Evolutionary conservation across 352 stramenopile genomes (phyloP).

Genomic region (Phytophthora sp.): DNA sequence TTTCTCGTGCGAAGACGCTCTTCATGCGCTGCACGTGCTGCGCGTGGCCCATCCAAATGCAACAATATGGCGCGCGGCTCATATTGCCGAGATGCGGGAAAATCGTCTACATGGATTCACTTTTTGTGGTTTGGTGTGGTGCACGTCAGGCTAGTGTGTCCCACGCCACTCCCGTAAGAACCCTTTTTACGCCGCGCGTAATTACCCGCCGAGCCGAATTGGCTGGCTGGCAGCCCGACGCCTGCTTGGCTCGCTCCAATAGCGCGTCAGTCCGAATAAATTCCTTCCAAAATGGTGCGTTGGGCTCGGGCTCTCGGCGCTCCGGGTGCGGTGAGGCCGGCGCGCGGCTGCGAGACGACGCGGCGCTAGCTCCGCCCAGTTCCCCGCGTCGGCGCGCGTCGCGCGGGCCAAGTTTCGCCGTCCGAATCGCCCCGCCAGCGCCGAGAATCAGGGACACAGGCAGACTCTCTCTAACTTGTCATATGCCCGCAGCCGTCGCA

Average conservation of each 20-base stretch:
- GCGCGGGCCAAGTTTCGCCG: background rate
- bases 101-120: constrained; percentile 5
- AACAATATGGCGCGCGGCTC: no score
- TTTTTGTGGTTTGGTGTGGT: constrained; percentile 12
- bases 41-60: no score
- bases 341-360: background rate
- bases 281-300: constrained; percentile 55
- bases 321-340: background rate
- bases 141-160: no score
- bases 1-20: no score
- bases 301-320: background rate
- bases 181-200: constrained; percentile 16
- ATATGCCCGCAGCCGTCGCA: constrained; percentile 93
- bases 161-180: constrained; percentile 17
- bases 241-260: constrained; percentile 5
- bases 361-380: background rate
- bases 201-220: constrained; percentile 21
- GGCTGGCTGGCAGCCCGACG: constrained; percentile 32
- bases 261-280: constrained; percentile 42
- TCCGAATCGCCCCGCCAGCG: background rate
- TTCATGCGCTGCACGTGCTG: no score
- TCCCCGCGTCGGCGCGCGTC: background rate
- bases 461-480: constrained; percentile 5
- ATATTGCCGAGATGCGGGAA: no score
- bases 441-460: background rate